phyloP scores from a whole-genome alignment of 2,329 filamentous ascomycete genomes.

The Pseudocercospora ulei region DNA sequence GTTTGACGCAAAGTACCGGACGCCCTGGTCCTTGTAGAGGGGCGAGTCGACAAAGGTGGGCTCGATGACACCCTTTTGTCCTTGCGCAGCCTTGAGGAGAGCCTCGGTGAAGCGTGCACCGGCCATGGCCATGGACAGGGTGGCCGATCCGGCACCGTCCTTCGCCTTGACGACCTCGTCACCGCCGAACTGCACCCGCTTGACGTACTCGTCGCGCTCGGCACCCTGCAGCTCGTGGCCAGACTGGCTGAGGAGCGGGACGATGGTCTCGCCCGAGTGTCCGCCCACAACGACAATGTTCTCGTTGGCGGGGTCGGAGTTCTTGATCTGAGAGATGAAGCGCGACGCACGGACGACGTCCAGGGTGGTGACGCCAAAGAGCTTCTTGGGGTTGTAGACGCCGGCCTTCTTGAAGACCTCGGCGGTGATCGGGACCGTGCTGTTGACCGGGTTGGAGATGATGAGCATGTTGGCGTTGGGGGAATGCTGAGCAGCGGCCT shows the following conservation, averaged over 20 bases:
- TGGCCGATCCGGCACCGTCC: conserved; percentile 93
- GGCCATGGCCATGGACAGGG: conserved; percentile 97
- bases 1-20: conserved; percentile 92
- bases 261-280: conserved; percentile 96
- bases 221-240: conserved; percentile 75
- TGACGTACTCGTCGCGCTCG: conserved; percentile 64
- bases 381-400: conserved; percentile 98
- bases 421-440: conserved; percentile 91
- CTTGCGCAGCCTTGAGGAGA: conserved; percentile 81
- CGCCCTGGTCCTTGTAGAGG: conserved; percentile 95
- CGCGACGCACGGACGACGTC: conserved; percentile 95
- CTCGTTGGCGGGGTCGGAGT: conserved; percentile 81
- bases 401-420: conserved; percentile 92
- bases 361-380: conserved; percentile 98
- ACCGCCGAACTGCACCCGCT: conserved; percentile 96
- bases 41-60: conserved; percentile 95
- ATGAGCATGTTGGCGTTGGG: conserved; percentile 92
- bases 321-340: conserved; percentile 94
- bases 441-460: conserved; percentile 99
- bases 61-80: conserved; percentile 91
- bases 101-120: conserved; percentile 79
- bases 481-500: conserved; percentile 77
- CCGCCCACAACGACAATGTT: conserved; percentile 93
- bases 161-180: conserved; percentile 99
- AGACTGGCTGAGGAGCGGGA: conserved; percentile 92